A percentile compares a stretch with the other conserved stretches of the same genome.
phyloP scores from a whole-genome alignment of 2,329 filamentous ascomycete species.

The Pseudocercospora macadamiae region DNA sequence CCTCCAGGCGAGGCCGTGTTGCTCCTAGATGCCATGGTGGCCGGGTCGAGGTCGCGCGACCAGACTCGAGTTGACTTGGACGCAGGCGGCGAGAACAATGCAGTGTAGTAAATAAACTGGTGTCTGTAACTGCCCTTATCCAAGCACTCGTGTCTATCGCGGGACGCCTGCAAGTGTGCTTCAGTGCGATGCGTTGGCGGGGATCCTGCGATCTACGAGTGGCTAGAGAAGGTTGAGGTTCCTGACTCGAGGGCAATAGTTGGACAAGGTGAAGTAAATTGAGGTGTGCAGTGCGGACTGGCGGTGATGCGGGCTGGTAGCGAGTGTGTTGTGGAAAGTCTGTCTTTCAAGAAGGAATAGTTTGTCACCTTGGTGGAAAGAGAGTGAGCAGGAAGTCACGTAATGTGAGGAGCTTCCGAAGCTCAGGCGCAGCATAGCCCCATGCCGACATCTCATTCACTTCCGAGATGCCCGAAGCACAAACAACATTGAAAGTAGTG shows the following conservation, averaged over 20 bases:
- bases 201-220: background rate
- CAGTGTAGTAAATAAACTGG: background rate
- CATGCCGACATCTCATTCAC: background rate
- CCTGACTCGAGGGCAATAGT: background rate
- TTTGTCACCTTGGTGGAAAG: background rate
- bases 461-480: background rate
- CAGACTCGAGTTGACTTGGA: background rate
- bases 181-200: background rate
- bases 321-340: too few relatives aligned
- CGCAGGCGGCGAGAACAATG: background rate
- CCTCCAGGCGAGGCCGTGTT: conserved; percentile 29
- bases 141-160: too few relatives aligned
- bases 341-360: too few relatives aligned
- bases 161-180: background rate
- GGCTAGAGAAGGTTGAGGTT: background rate
- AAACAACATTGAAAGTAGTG: background rate
- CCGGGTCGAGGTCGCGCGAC: conserved; percentile 1
- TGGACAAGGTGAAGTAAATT: background rate
- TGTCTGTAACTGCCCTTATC: too few relatives aligned
- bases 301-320: too few relatives aligned
- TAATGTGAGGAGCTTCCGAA: conserved; percentile 1
- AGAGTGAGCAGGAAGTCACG: conserved; percentile 2
- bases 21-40: conserved; percentile 22
- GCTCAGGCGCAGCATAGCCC: background rate
- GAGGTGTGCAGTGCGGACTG: too few relatives aligned